Percentiles rank a stretch among this genome's conserved stretches.
Evolutionary conservation across 2,329 filamentous ascomycete genomes (phyloP).

Genomic region (Zopfia rhizophila): DNA sequence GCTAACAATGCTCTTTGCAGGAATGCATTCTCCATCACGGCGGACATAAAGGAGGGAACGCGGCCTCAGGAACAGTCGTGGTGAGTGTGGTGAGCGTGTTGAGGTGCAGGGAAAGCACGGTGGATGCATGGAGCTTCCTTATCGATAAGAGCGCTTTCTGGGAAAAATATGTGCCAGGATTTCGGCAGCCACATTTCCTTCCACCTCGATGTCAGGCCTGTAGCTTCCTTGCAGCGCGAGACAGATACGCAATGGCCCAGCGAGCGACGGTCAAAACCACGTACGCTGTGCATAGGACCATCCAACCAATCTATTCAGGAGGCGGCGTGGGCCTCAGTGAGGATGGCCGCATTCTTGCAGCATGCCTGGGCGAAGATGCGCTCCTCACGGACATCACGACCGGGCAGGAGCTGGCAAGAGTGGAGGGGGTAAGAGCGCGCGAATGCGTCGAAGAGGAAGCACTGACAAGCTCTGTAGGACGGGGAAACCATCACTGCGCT

Average conservation of each 20-base stretch:
- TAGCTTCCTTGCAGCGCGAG: conserved; percentile 4
- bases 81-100: no score
- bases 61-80: no score
- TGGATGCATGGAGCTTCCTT: no score
- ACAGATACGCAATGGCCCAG: conserved; percentile 58
- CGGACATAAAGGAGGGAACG: no score
- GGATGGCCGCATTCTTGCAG: conserved; percentile 83
- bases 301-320: conserved; percentile 94
- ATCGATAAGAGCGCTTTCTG: conserved; percentile 43
- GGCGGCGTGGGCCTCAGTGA: conserved; percentile 86
- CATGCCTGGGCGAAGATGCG: conserved; percentile 91
- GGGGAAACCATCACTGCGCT: conserved; percentile 80
- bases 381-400: conserved; percentile 86
- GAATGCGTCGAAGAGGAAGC: conserved; percentile 22
- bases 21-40: no score
- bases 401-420: conserved; percentile 81
- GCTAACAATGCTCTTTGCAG: no score
- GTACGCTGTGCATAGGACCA: conserved; percentile 83
- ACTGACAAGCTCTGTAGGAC: conserved; percentile 58
- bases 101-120: no score
- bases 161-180: conserved; percentile 39
- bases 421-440: conserved; percentile 78
- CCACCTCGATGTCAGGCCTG: conserved; percentile 17
- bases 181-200: conserved; percentile 24
- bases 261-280: conserved; percentile 79